phyloP scores from a whole-genome alignment of 345 rosid species.

The Eucalyptus tenuipes region DNA sequence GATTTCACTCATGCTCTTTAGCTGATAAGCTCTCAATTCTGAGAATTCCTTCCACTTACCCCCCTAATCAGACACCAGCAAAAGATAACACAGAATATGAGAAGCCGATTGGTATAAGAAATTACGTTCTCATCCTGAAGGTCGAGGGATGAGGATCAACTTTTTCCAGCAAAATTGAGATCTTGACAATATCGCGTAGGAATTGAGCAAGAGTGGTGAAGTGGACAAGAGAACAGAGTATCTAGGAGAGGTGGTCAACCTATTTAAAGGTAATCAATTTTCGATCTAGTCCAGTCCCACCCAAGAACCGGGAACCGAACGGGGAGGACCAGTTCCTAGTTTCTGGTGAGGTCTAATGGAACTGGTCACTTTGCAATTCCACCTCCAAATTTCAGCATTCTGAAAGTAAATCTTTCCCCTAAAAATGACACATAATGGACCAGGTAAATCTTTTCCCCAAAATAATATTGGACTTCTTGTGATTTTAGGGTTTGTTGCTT shows the following conservation, averaged over 20 bases:
- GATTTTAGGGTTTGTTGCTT: too few relatives aligned
- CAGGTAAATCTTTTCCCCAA: too few relatives aligned
- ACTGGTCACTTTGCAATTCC: too few relatives aligned
- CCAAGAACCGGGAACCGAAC: too few relatives aligned
- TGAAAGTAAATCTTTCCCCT: too few relatives aligned
- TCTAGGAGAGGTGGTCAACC: slow-evolving; percentile 32
- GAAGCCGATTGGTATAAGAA: background rate
- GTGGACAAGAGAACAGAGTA: slow-evolving; percentile 39
- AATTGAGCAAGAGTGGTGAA: slow-evolving; percentile 1
- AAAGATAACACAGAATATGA: background rate
- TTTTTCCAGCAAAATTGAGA: background rate
- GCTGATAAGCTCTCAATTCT: background rate
- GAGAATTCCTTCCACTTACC: background rate
- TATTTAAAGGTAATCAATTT: too few relatives aligned
- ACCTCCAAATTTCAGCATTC: too few relatives aligned
- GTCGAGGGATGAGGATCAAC: background rate
- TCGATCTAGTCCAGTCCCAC: too few relatives aligned
- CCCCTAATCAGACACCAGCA: background rate
- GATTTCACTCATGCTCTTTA: background rate
- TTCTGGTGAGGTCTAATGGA: too few relatives aligned
- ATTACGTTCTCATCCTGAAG: background rate
- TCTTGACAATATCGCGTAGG: background rate
- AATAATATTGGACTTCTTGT: too few relatives aligned
- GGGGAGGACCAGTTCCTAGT: too few relatives aligned
- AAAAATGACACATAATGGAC: too few relatives aligned